Evolutionary conservation across 768 basidiomycete species (phyloP).

Genomic region (Amanita pseudoporphyria): DNA sequence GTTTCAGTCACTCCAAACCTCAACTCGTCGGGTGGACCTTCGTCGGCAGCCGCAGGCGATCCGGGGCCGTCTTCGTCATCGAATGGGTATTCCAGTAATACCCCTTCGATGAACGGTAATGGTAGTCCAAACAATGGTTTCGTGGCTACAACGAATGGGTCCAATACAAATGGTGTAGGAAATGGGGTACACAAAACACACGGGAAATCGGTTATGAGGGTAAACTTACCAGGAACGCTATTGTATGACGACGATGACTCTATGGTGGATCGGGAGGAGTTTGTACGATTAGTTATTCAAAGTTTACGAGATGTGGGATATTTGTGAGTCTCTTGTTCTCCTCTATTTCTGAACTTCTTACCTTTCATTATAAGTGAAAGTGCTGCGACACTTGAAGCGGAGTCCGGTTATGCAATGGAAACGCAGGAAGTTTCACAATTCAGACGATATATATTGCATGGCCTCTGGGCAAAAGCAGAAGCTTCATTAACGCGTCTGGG

Average conservation of each 20-base stretch:
- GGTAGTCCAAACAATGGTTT: slow-evolving; percentile 28
- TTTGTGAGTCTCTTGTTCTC: slow-evolving; percentile 32
- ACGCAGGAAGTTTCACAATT: slow-evolving; percentile 70
- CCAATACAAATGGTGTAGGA: slow-evolving; percentile 29
- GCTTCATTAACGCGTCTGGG: slow-evolving; percentile 58
- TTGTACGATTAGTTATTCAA: slow-evolving; percentile 82
- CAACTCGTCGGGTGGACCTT: slow-evolving; percentile 13
- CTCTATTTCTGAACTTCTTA: not conserved
- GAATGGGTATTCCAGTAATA: slow-evolving; percentile 22
- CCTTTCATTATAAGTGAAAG: slow-evolving; percentile 52
- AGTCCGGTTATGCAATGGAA: slow-evolving; percentile 88
- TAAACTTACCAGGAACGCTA: slow-evolving; percentile 60
- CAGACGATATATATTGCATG: slow-evolving; percentile 69
- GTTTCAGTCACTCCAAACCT: slow-evolving; percentile 36
- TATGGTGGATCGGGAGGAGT: slow-evolving; percentile 79
- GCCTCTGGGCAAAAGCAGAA: slow-evolving; percentile 75
- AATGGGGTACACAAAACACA: slow-evolving; percentile 43
- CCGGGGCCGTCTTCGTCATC: slow-evolving; percentile 12
- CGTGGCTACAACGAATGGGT: slow-evolving; percentile 13
- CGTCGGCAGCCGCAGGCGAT: slow-evolving; percentile 7
- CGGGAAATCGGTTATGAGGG: slow-evolving; percentile 44
- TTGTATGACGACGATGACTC: slow-evolving; percentile 79
- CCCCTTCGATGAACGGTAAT: slow-evolving; percentile 33
- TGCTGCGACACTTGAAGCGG: slow-evolving; percentile 80
- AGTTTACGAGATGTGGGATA: slow-evolving; percentile 85